Base-by-base conservation (phyloP, 345 rosid genomes). In the Citrus unshiu region DNA sequence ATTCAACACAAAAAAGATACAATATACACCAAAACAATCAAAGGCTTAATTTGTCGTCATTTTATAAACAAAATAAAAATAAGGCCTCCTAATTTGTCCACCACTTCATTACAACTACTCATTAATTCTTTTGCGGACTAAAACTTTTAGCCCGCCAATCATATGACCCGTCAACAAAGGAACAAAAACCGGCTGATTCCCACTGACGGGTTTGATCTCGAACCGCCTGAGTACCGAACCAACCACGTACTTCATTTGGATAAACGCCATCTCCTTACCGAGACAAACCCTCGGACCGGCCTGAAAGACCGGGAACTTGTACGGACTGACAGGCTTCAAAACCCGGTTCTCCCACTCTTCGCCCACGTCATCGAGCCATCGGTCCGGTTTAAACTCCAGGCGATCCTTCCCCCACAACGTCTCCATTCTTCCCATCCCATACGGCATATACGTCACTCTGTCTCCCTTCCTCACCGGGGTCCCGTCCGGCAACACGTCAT, bases 381-480 rank as follows among this genome's bases (percentile, higher is more conserved):
- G 86, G 73, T 86, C 84, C 21, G 97, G 95, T 84, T 86, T 88
- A 61, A 94, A 94, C 76, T 92, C 88, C 5, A 80, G 70, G 81
- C 89, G 82, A 58, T 94, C 90, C 64, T 85, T 39, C 2, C 98
- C 97, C 98, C 95, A 93, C 34, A 94, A 74, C 3, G 46, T 81
- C 78, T 87, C 86, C 95, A 92, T 91, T 78, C 97, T 90, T 54
- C 93, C 98, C 97, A 93, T 91, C 8, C 94, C 91, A 30, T 92
- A 89, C 1, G 92, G 87, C 27, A 86, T 86, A 37, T 90, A 91
- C 29, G 95, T 83, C 1, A 92, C 89, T 54, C 89, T 88, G 73
- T 86, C 91, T 19, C 94, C 90, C n/a, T 68, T 83, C 22, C 61
- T 24, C 0, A 93, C 89, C 1, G 3, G 64, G 30, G 95, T 92